These are phyloP conservation scores for Pisolithus tinctorius DNA, from an alignment of 768 basidiomycete genomes.

Conservation along the genomic window DNA sequence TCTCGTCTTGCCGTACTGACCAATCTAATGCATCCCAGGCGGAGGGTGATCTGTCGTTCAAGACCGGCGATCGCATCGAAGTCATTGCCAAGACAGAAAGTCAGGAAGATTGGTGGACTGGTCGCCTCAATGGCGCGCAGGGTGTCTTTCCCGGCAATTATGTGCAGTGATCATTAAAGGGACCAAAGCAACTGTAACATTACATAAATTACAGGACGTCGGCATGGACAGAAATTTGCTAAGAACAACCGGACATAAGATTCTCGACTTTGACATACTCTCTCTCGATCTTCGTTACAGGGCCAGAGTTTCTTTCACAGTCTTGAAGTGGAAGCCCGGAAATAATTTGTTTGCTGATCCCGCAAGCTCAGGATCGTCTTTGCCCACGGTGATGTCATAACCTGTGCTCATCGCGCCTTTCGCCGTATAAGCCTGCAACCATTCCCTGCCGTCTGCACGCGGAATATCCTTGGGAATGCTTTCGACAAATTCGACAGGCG, in stretches of 20 bases:
- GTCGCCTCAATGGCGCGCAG: slow-evolving; percentile 69
- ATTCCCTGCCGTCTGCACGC: slow-evolving; percentile 5
- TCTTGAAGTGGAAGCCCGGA: slow-evolving; percentile 17
- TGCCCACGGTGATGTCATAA: slow-evolving; percentile 9
- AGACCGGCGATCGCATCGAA: slow-evolving; percentile 85
- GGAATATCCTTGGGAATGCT: slow-evolving; percentile 12
- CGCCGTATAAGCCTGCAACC: slow-evolving; percentile 11
- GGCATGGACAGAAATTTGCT: too few species aligned
- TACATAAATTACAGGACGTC: neutral
- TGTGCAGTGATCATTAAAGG: slow-evolving; percentile 17
- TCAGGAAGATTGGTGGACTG: slow-evolving; percentile 97
- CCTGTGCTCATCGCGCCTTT: slow-evolving; percentile 17
- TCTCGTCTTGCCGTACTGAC: neutral
- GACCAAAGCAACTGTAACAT: neutral
- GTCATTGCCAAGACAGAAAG: slow-evolving; percentile 76
- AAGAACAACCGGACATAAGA: too few species aligned
- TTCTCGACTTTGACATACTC: too few species aligned
- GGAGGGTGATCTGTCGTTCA: slow-evolving; percentile 89
- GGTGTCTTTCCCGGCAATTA: slow-evolving; percentile 85
- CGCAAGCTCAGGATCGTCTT: slow-evolving; percentile 8
- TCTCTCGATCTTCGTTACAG: neutral
- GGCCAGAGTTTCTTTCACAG: slow-evolving; percentile 8
- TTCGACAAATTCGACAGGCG: slow-evolving; percentile 11
- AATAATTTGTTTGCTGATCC: slow-evolving; percentile 17
- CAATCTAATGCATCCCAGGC: slow-evolving; percentile 39